A percentile compares a stretch with the other conserved stretches of the same genome.
Conservation (phyloP, 768 basidiomycete genomes). For the Leucocoprinus leucothites region DNA sequence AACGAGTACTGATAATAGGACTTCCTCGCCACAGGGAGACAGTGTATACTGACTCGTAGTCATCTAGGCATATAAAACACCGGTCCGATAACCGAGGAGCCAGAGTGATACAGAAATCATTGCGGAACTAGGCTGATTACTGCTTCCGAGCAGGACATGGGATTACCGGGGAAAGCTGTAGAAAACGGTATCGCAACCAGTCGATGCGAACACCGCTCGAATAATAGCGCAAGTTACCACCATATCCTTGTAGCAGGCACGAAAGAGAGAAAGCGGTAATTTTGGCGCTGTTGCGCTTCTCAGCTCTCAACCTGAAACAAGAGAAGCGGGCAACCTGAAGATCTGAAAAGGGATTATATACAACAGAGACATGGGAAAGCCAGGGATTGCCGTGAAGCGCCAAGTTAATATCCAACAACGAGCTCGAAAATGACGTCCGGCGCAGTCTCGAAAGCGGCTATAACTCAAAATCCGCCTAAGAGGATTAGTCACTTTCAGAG, state of each 20-base stretch:
- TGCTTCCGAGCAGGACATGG: background rate
- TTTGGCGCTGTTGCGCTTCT: background rate
- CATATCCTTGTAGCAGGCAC: too few relatives aligned
- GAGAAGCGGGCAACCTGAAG: background rate
- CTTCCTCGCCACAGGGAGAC: background rate
- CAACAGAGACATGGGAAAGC: constrained; percentile 1
- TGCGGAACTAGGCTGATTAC: background rate
- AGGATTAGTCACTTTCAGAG: background rate
- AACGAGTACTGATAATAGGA: background rate
- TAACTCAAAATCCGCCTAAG: constrained; percentile 7
- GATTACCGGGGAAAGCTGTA: too few relatives aligned
- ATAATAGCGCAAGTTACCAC: too few relatives aligned
- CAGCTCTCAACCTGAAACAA: constrained; percentile 4
- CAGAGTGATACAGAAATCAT: background rate
- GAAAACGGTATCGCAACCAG: too few relatives aligned
- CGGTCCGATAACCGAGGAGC: constrained; percentile 5
- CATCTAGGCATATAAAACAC: background rate
- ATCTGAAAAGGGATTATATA: background rate
- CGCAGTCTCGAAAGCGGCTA: background rate
- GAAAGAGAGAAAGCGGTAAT: too few relatives aligned
- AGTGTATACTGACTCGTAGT: background rate
- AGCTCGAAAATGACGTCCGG: background rate
- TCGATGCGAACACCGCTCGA: too few relatives aligned
- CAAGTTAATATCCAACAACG: background rate
- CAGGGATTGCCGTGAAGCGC: background rate